Evolutionary conservation across 2,329 filamentous ascomycete species (phyloP).

Genomic region (Zymoseptoria brevis): DNA sequence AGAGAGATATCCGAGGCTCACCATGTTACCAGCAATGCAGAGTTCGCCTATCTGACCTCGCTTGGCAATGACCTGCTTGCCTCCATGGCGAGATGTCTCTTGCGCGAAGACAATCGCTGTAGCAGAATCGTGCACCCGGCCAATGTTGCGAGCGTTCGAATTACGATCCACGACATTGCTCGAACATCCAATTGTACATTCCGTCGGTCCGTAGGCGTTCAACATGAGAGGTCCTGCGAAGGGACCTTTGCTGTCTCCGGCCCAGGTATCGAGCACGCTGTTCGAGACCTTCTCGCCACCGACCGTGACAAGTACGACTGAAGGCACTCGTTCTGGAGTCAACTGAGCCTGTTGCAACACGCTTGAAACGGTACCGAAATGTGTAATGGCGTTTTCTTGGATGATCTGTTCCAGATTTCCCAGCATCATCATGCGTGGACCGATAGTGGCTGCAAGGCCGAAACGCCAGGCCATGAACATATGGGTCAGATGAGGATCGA

Average conservation of each 20-base stretch:
- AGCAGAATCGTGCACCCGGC: not conserved
- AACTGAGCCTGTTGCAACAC: slow-evolving; percentile 11
- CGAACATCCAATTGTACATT: slow-evolving; percentile 11
- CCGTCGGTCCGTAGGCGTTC: slow-evolving; percentile 17
- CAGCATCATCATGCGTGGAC: slow-evolving; percentile 8
- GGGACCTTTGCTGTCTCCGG: slow-evolving; percentile 4
- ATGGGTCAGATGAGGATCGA: slow-evolving; percentile 12
- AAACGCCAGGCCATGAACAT: slow-evolving; percentile 11
- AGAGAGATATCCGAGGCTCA: slow-evolving; percentile 3
- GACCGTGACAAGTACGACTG: slow-evolving; percentile 7
- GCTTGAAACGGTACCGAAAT: slow-evolving; percentile 10
- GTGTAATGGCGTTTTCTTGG: slow-evolving; percentile 7
- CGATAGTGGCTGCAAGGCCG: slow-evolving; percentile 6
- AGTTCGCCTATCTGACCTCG: slow-evolving; percentile 4
- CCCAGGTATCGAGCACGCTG: slow-evolving; percentile 15
- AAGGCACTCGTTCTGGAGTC: slow-evolving; percentile 8
- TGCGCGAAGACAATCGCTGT: not conserved
- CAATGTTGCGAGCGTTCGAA: not conserved
- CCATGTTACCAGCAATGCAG: slow-evolving; percentile 2
- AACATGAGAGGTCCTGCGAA: slow-evolving; percentile 1
- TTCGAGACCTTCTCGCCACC: slow-evolving; percentile 18
- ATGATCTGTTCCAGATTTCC: slow-evolving; percentile 9
- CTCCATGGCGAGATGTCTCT: not conserved
- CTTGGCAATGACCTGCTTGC: slow-evolving; percentile 3
- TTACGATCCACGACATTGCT: not conserved